Conservation (phyloP, 1,139 yeast genomes). For the Blastobotrys ciferrii region DNA sequence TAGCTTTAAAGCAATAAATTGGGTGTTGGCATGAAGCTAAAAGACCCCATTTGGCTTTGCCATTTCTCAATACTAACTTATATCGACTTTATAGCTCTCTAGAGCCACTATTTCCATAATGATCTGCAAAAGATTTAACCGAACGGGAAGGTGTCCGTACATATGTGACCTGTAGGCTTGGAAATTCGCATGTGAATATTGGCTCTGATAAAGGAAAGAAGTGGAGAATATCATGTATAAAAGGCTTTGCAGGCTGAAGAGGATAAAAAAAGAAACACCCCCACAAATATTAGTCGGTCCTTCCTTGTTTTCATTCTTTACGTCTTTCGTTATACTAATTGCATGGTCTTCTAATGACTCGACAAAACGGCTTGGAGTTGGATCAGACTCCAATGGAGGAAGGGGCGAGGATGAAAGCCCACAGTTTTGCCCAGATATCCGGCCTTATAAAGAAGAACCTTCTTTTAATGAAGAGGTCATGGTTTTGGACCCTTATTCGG, state of each 20-base stretch:
- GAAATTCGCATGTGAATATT: constrained; percentile 6
- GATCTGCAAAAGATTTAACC: background rate
- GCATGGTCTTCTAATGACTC: constrained; percentile 4
- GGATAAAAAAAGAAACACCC: constrained; percentile 1
- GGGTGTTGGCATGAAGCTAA: too few relatives aligned
- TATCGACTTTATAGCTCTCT: too few relatives aligned
- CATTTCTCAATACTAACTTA: too few relatives aligned
- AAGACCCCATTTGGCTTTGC: too few relatives aligned
- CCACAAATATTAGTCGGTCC: background rate
- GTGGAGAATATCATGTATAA: constrained; percentile 3
- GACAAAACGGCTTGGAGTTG: constrained; percentile 3
- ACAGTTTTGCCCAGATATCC: constrained; percentile 16
- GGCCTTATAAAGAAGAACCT: constrained; percentile 30
- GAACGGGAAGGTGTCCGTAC: background rate
- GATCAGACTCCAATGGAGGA: constrained; percentile 1
- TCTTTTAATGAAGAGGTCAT: constrained; percentile 30
- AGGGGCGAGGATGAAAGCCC: background rate
- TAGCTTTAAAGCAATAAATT: too few relatives aligned
- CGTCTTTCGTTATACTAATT: constrained; percentile 3
- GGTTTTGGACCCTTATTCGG: constrained; percentile 35
- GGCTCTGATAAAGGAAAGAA: background rate
- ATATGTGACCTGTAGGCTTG: background rate
- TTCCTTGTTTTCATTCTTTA: background rate
- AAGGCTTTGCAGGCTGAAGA: constrained; percentile 3
- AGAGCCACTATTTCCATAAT: background rate